Percentiles rank a stretch among this genome's conserved stretches.
These are phyloP conservation scores for Pugionium dolabratum DNA, from an alignment of 345 rosid genomes.

Conservation along the genomic window DNA sequence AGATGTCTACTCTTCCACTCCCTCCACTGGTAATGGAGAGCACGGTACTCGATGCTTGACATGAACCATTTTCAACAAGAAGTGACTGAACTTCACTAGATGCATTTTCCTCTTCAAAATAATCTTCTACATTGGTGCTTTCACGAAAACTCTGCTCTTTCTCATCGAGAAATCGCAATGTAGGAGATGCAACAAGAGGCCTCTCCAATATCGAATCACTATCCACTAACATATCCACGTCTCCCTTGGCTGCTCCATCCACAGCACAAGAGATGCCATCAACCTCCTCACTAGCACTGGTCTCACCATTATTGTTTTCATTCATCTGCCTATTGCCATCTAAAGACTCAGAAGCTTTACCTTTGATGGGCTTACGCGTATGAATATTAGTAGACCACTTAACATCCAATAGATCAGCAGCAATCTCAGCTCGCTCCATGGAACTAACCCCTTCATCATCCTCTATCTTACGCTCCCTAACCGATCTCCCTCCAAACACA, in stretches of 20 bases:
- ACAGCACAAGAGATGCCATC: neutral
- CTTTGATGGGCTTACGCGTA: slow-evolving; percentile 46
- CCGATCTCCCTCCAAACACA: slow-evolving; percentile 64
- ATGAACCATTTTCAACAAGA: slow-evolving; percentile 39
- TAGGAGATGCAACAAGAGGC: slow-evolving; percentile 44
- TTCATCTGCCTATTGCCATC: neutral
- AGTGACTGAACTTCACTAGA: slow-evolving; percentile 34
- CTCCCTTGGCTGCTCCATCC: neutral
- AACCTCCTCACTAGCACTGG: slow-evolving; percentile 2
- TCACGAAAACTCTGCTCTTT: slow-evolving; percentile 47
- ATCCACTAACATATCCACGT: slow-evolving; percentile 7
- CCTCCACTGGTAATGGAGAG: slow-evolving; percentile 45
- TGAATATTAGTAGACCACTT: slow-evolving; percentile 84
- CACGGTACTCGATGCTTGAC: slow-evolving; percentile 42
- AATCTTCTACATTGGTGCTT: slow-evolving; percentile 35
- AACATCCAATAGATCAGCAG: slow-evolving; percentile 82
- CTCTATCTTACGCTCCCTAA: slow-evolving; percentile 32
- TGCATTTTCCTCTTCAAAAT: slow-evolving; percentile 35
- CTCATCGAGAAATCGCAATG: slow-evolving; percentile 38
- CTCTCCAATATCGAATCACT: slow-evolving; percentile 32
- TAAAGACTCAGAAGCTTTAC: slow-evolving; percentile 4
- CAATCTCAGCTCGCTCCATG: slow-evolving; percentile 81
- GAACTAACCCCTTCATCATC: slow-evolving; percentile 51
- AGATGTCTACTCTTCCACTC: slow-evolving; percentile 27
- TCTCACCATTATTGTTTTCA: neutral